Evolutionary conservation across 257 asterid genomes (phyloP).

Genomic region (Gentiana dahurica): DNA sequence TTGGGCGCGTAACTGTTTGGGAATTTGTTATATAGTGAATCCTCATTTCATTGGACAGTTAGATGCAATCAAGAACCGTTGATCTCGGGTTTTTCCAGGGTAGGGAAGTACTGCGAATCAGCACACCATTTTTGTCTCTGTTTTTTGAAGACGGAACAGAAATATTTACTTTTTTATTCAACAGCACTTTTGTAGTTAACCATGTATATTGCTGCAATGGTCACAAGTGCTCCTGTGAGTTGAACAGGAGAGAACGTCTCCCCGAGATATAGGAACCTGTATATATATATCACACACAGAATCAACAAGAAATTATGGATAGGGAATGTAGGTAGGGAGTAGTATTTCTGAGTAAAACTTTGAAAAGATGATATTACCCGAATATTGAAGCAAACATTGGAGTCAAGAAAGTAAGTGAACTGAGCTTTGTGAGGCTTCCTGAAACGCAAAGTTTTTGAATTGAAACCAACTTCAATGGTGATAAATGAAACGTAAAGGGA

Average conservation of each 20-base stretch:
- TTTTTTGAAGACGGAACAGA: too few relatives aligned
- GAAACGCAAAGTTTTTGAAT: constrained; percentile 14
- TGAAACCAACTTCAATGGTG: background rate
- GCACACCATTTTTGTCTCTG: too few relatives aligned
- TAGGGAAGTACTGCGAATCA: too few relatives aligned
- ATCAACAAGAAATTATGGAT: too few relatives aligned
- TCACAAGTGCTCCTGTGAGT: constrained; percentile 65
- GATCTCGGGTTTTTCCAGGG: too few relatives aligned
- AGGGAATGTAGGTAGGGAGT: too few relatives aligned
- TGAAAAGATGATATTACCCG: constrained; percentile 44
- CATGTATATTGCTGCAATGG: constrained; percentile 77
- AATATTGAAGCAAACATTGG: constrained; percentile 92
- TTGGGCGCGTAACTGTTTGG: too few relatives aligned
- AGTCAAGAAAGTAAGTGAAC: constrained; percentile 89
- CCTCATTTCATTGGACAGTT: too few relatives aligned
- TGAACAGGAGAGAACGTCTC: constrained; percentile 79
- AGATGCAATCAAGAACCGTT: too few relatives aligned
- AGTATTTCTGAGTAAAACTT: too few relatives aligned
- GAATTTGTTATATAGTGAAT: too few relatives aligned
- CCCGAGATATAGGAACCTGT: constrained; percentile 77
- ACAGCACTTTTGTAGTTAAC: constrained; percentile 56
- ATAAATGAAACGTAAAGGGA: background rate
- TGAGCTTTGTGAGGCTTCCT: constrained; percentile 97
- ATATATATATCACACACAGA: background rate
- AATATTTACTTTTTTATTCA: constrained; percentile 18